These are phyloP conservation scores for Teratosphaeria zuluensis DNA, from an alignment of 2,329 filamentous ascomycete genomes.

Conservation along the genomic window DNA sequence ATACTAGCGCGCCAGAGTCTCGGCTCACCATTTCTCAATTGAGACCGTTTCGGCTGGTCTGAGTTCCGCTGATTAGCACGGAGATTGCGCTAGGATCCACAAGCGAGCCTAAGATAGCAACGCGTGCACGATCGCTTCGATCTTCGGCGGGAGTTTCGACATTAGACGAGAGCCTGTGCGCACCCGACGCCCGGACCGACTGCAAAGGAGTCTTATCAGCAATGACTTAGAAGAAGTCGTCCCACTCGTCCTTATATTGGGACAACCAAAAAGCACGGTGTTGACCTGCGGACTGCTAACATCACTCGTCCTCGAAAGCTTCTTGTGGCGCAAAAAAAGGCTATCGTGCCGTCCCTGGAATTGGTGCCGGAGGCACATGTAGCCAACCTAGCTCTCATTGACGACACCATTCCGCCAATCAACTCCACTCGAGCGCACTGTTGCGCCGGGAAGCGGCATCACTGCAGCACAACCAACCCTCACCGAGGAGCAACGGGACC, in stretches of 20 bases:
- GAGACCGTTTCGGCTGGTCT: not conserved
- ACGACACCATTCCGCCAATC: not conserved
- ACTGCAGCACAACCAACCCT: not conserved
- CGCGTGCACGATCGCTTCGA: not conserved
- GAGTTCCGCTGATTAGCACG: not conserved
- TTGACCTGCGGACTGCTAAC: no score
- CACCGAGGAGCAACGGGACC: not conserved
- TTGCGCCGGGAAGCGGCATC: not conserved
- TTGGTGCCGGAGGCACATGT: not conserved
- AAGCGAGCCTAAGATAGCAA: not conserved
- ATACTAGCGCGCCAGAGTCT: not conserved
- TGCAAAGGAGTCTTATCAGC: no score
- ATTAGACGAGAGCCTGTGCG: not conserved
- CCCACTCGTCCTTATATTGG: no score
- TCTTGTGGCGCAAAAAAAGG: not conserved
- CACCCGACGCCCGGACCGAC: not conserved
- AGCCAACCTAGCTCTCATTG: not conserved
- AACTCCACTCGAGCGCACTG: not conserved
- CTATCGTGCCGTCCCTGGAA: not conserved
- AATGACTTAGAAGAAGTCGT: no score
- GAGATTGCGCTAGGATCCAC: not conserved
- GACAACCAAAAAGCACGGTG: not conserved
- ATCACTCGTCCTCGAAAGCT: not conserved
- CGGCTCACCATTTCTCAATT: not conserved
- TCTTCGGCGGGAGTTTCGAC: not conserved